Base-by-base conservation (phyloP, 306 rosid species). In the Inga laurina region DNA sequence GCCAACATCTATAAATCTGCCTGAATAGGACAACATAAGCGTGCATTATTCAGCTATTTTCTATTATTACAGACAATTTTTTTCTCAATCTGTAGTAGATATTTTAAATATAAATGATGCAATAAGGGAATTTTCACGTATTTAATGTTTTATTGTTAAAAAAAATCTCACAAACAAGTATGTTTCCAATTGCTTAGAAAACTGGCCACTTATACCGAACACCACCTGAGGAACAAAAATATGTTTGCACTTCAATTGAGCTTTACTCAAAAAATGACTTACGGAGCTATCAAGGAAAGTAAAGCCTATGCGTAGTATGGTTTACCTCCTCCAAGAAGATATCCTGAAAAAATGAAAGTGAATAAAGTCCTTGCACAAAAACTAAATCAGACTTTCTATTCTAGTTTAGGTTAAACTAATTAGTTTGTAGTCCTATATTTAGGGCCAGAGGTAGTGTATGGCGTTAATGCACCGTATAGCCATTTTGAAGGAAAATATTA, bases 281-380 rank as follows among this genome's bases (percentile, higher is more conserved):
- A 98, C 14, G 99, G 99, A 82, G 61, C 68, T 77, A 92, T 89
- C 86, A 96, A 87, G 56, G 89, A 93, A 81, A 96, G 87, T 73
- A 96, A 91, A 79, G 94, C 98, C 75, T 94, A 84, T 2, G 99
- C 99, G 44, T 93, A 90, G 52, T 86, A 92, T 30, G 99, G 98
- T 78, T 96, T 96, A 61, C 93, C 98, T 66, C 94, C 97, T 79
- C 95, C 95, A 18, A 92, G 92, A 77, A 94, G 86, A 88, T 94
- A 96, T 82, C 98, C 99, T 94, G 93, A 83, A 87, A 83, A 67
- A 66, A 82, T 43, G 27, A 77, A 76, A 52, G 48, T 12, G 32
- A 35, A 37, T 54, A 21, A 76, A 19, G 8, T 65, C 45, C 2
- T 19, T 3, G 72, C 56, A 72, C 44, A 14, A 65, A 59, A 85